Conservation (phyloP, 305 asterid genomes). For the Coffea humblotiana region DNA sequence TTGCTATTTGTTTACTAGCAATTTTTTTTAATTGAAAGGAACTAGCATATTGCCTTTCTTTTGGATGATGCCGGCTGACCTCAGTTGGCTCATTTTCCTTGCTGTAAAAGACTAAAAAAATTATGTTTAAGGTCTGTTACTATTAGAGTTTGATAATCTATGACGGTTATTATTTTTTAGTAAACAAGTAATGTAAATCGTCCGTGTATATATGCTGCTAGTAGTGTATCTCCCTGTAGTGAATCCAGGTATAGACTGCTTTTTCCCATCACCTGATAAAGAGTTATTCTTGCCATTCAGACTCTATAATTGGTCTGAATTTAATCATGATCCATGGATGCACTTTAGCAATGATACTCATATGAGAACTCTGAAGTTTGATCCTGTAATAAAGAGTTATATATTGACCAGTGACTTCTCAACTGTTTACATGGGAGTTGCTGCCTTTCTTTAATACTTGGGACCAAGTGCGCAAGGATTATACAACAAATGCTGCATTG, state of each 20-base stretch:
- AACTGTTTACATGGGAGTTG: conserved; percentile 3
- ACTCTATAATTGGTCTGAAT: conserved; percentile 6
- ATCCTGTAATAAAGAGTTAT: neutral
- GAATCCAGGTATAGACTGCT: neutral
- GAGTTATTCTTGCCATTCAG: neutral
- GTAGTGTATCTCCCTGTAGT: neutral
- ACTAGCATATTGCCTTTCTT: neutral
- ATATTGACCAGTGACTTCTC: neutral
- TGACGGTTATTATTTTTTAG: neutral
- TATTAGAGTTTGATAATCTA: neutral
- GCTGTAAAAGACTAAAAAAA: neutral
- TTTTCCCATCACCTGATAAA: neutral
- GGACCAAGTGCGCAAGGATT: conserved; percentile 3
- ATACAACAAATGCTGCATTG: conserved; percentile 21
- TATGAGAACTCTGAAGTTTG: neutral
- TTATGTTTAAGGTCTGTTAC: neutral
- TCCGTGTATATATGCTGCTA: neutral
- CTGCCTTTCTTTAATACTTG: conserved; percentile 22
- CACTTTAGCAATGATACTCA: neutral
- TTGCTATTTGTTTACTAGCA: neutral
- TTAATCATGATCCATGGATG: neutral
- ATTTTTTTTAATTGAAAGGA: neutral
- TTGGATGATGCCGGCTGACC: neutral
- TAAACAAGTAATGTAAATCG: neutral
- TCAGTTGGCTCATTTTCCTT: neutral